phyloP scores from a whole-genome alignment of 768 basidiomycete species.

The Infundibulicybe gibba region DNA sequence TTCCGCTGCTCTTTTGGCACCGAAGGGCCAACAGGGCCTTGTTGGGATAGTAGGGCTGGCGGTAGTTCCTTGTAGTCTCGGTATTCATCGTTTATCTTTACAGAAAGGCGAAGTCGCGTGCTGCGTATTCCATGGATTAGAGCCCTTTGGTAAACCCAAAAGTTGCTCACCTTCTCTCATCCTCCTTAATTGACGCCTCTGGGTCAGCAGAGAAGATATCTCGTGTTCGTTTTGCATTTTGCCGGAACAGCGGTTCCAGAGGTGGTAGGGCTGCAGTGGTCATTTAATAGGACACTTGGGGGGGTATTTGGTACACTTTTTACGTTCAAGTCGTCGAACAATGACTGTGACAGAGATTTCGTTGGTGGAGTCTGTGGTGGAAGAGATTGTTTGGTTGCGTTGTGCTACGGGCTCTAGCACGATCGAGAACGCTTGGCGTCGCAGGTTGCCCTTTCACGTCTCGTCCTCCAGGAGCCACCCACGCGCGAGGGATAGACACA shows the following conservation, averaged over 20 bases:
- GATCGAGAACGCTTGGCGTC: no score
- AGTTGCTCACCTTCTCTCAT: conserved; percentile 63
- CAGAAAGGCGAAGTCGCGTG: conserved; percentile 67
- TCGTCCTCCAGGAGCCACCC: background rate
- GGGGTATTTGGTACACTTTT: no score
- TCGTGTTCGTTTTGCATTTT: conserved; percentile 68
- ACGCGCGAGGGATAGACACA: background rate
- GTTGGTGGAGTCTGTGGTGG: conserved; percentile 5
- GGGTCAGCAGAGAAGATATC: conserved; percentile 65
- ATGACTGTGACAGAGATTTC: background rate
- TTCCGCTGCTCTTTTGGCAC: conserved; percentile 63
- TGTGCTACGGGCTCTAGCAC: conserved; percentile 1
- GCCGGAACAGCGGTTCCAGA: conserved; percentile 60
- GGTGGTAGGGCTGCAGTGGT: conserved; percentile 56
- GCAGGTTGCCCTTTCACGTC: background rate
- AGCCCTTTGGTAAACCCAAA: background rate
- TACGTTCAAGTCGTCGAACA: no score
- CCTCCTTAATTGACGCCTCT: conserved; percentile 58
- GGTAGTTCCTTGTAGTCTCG: conserved; percentile 83
- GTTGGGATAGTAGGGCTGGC: conserved; percentile 73
- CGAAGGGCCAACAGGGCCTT: conserved; percentile 77
- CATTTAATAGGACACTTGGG: conserved; percentile 13
- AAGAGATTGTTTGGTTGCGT: conserved; percentile 17
- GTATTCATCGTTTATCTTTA: conserved; percentile 91
- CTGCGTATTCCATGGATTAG: conserved; percentile 27